phyloP scores from a whole-genome alignment of 768 basidiomycete genomes.

The Calocybe cyanea region DNA sequence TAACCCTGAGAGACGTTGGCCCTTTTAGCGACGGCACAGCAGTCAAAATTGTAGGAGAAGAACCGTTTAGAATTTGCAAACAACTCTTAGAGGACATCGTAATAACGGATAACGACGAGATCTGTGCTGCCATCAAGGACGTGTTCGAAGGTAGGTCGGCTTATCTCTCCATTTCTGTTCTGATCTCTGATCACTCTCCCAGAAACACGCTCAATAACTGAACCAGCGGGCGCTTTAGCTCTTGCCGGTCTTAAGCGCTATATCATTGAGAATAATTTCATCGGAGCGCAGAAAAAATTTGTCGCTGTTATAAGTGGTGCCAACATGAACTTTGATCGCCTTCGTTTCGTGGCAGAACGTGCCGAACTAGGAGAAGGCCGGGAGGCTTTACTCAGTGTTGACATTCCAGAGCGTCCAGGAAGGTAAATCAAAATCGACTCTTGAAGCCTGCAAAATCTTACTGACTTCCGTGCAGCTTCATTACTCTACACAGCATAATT shows the following conservation, averaged over 20 bases:
- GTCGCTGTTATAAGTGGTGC: conserved; percentile 94
- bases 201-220: conserved; percentile 96
- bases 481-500: conserved; percentile 81
- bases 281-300: conserved; percentile 82
- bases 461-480: conserved; percentile 54
- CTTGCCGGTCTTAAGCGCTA: conserved; percentile 90
- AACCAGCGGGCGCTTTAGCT: conserved; percentile 92
- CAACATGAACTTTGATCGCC: conserved; percentile 97
- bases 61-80: conserved; percentile 91
- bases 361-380: conserved; percentile 95
- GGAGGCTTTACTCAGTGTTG: conserved; percentile 91
- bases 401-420: conserved; percentile 90
- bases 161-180: not conserved
- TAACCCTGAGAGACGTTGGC: conserved; percentile 85
- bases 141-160: conserved; percentile 90
- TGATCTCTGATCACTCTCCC: conserved; percentile 3
- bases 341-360: conserved; percentile 98
- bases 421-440: too few relatives aligned
- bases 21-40: conserved; percentile 98
- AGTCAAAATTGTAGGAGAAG: conserved; percentile 91
- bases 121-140: conserved; percentile 98
- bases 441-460: too few relatives aligned
- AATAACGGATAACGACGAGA: conserved; percentile 89
- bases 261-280: conserved; percentile 74
- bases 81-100: conserved; percentile 79